A percentile compares a stretch with the other conserved stretches of the same genome.
Conservation (phyloP, 495 filamentous ascomycete genomes). For the Aspergillus asperescens region DNA sequence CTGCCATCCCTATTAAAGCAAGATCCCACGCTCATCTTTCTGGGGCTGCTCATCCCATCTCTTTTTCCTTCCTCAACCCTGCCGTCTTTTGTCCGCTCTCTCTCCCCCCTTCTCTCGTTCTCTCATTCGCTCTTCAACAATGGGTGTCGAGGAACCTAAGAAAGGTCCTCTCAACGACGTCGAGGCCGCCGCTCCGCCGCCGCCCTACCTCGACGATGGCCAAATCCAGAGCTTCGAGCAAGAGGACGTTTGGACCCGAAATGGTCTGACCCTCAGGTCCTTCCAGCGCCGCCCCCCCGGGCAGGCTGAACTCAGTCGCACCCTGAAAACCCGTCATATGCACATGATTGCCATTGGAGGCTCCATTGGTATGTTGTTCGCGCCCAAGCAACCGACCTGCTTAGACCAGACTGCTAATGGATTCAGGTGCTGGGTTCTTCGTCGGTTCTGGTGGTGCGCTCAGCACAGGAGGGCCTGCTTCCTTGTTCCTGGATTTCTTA, state of each 20-base stretch:
- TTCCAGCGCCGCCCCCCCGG: slow-evolving; percentile 30
- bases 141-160: slow-evolving; percentile 4
- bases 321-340: slow-evolving; percentile 56
- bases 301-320: slow-evolving; percentile 28
- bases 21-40: slow-evolving; percentile 3
- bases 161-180: slow-evolving; percentile 1
- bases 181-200: slow-evolving; percentile 3
- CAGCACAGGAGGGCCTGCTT: slow-evolving; percentile 26
- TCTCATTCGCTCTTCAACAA: neutral
- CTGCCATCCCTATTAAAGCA: slow-evolving; percentile 5
- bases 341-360: slow-evolving; percentile 72
- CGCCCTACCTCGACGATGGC: slow-evolving; percentile 10
- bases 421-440: slow-evolving; percentile 45
- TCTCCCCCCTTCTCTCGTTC: neutral
- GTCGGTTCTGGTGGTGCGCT: slow-evolving; percentile 46
- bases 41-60: neutral
- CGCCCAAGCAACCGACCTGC: neutral
- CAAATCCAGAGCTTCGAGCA: slow-evolving; percentile 14
- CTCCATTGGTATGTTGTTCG: slow-evolving; percentile 32
- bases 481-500: slow-evolving; percentile 37
- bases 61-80: neutral
- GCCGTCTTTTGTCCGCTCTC: neutral
- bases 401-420: too few relatives aligned
- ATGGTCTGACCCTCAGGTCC: slow-evolving; percentile 45
- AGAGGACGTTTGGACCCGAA: slow-evolving; percentile 42